Conservation (phyloP, 2,329 filamentous ascomycete genomes). For the Macrophomina phaseolina region DNA sequence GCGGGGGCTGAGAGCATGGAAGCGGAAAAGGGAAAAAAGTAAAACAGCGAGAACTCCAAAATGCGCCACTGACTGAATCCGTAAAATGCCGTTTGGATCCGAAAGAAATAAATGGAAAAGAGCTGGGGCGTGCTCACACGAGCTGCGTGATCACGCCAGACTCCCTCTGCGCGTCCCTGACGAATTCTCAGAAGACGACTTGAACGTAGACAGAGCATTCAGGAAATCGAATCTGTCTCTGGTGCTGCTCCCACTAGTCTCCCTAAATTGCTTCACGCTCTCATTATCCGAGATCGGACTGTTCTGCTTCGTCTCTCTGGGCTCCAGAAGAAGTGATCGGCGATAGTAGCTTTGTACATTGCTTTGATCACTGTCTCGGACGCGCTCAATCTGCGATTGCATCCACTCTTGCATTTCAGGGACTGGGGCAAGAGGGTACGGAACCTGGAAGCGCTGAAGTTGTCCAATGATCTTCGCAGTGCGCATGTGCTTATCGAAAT, state of each 20-base stretch:
- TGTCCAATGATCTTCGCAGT: constrained; percentile 96
- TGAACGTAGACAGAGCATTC: constrained; percentile 25
- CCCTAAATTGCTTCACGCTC: constrained; percentile 8
- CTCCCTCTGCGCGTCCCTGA: constrained; percentile 11
- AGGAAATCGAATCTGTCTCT: constrained; percentile 26
- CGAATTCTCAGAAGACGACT: constrained; percentile 18
- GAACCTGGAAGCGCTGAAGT: constrained; percentile 93
- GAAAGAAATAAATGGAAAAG: neutral
- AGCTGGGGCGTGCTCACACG: neutral
- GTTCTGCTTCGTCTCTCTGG: constrained; percentile 60
- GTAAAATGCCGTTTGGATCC: constrained; percentile 11
- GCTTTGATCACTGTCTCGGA: constrained; percentile 68
- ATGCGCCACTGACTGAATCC: constrained; percentile 8
- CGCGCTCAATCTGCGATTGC: constrained; percentile 76
- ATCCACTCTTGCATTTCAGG: constrained; percentile 95
- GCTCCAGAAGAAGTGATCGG: constrained; percentile 83
- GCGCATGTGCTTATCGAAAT: constrained; percentile 95
- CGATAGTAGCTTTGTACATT: constrained; percentile 75
- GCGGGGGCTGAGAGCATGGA: neutral
- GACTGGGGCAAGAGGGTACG: constrained; percentile 81
- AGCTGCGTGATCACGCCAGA: neutral
- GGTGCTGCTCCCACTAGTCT: constrained; percentile 8
- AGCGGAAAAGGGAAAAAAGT: neutral
- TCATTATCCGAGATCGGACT: constrained; percentile 21
- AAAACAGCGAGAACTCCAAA: constrained; percentile 4